Base-by-base conservation (phyloP, 108 stramenopile genomes). In the Fragilariopsis cylindrus region DNA sequence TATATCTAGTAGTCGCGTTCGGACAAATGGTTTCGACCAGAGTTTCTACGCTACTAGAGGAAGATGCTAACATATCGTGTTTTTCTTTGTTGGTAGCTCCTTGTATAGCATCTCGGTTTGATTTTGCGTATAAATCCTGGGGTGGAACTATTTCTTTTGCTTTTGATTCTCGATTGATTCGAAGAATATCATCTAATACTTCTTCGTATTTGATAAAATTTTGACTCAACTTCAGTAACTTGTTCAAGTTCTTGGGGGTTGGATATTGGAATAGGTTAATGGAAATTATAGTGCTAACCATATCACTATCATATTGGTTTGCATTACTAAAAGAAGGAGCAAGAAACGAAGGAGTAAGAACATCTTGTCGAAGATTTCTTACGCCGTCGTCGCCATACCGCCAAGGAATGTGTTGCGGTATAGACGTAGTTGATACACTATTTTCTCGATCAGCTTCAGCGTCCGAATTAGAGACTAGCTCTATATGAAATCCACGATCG, bases 201-300 rank as follows among this genome's bases (percentile, higher is more conserved):
- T 44, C 63, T 44, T 65, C 63, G 63, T 65, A 44, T 42, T 65
- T 65, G 63, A 65, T 21, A 3, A 65, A 65, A 21, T 65, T 65
- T n/a, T 45, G 44, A 13, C 43, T 13, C 44, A 65, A 5, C 63
- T 65, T 65, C 12, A 15, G 7, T 7, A 44, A 19, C 8, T 65
- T 45, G 7, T 65, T 42, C 63, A 65, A n/a, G 39, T 65, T 21
- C 13, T 12, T 45, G 12, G 8, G 7, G 63, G 40, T 7, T 8
- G 63, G 63, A n/a, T 57, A 18, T 18, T 7, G 7, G 57, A 9
- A 57, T 18, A 57, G 57, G 18, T 18, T n/a, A 7, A 57, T n/a
- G 13, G 57, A 57, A 1, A 57, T 18, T 7, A 57, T 18, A 7
- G 57, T 57, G 13, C 13, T 52, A 9, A 52, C 50, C 50, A 52